Evolutionary conservation across 2,329 filamentous ascomycete species (phyloP).

Genomic region (Aspergillus udagawae): DNA sequence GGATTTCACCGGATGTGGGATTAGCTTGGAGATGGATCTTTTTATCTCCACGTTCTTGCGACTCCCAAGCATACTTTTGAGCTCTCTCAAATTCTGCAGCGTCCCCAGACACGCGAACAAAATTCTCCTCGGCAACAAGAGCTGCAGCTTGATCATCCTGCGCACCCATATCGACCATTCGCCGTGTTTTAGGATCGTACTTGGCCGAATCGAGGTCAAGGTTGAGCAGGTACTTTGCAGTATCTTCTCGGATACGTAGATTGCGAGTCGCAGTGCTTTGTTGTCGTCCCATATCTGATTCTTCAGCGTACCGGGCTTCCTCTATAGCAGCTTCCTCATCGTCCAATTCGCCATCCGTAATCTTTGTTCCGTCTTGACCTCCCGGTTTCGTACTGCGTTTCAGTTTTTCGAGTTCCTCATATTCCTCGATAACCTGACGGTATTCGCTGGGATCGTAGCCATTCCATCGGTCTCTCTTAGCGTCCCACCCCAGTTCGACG

Average conservation of each 20-base stretch:
- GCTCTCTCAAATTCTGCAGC: conserved; percentile 89
- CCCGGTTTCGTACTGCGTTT: conserved; percentile 52
- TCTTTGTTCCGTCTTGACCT: conserved; percentile 48
- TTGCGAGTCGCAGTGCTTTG: conserved; percentile 89
- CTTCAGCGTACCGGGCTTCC: conserved; percentile 75
- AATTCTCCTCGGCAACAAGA: conserved; percentile 88
- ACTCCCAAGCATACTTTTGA: conserved; percentile 90
- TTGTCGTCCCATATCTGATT: conserved; percentile 93
- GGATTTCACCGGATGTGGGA: conserved; percentile 84
- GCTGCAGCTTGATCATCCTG: conserved; percentile 75
- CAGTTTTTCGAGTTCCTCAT: conserved; percentile 77
- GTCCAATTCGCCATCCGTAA: conserved; percentile 49
- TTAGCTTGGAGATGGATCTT: conserved; percentile 93
- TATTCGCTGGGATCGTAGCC: conserved; percentile 93
- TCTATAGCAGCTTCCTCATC: conserved; percentile 43
- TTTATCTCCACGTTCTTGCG: conserved; percentile 75
- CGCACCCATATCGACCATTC: conserved; percentile 81
- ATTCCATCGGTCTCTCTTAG: conserved; percentile 96
- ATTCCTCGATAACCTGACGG: conserved; percentile 80
- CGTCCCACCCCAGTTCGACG: conserved; percentile 88
- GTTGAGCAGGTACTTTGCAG: conserved; percentile 92
- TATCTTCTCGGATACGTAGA: conserved; percentile 89
- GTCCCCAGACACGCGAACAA: conserved; percentile 82
- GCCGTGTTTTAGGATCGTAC: conserved; percentile 93
- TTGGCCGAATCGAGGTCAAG: conserved; percentile 94